Base-by-base conservation (phyloP, 2,329 filamentous ascomycete genomes). In the Stemphylium vesicarium region DNA sequence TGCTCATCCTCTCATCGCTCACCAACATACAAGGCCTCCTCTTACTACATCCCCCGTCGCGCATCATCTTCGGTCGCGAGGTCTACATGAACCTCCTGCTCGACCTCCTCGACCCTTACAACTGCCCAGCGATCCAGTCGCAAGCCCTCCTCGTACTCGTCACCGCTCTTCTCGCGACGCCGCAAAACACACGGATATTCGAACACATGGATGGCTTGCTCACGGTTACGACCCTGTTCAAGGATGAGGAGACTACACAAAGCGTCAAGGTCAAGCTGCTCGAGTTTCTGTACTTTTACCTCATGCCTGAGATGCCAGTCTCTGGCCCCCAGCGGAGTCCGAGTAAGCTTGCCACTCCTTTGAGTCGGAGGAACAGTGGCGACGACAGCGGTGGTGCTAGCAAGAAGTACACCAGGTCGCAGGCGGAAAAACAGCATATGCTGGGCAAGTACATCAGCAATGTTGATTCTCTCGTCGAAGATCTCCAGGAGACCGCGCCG, bases 271-370 rank as follows among this genome's bases (percentile, higher is more conserved):
- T 96, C 71, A 95, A 96, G 76, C 86, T 96, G n/a, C 88, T 97
- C 65, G 95, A 98, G 76, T 98, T 98, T 73, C 80, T 99, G 46
- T 98, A 98, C 81, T 98, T 98, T 77, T 99, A 98, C 77, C 88
- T 99, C 65, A 96, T 98, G 89, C 93, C 94, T 45, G 95, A 99
- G 78, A 86, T 85, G 0, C 87, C 81, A 1, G 72, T 72, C 24
- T 83, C 39, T 79, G 68, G 75, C 8, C 48, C 66, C 4, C 61
- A 69, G 15, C 62, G 72, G 36, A 68, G 72, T 52, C 74, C 75
- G 11, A 71, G 62, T 56, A 74, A 75, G 54, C 57, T 75, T 20
- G 59, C 63, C 7, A 59, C 57, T 29, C 68, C 72, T 16, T 72
- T 74, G 56, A 71, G 75, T 22, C 59, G 70, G 41, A 62, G 73